Evolutionary conservation across 1,139 yeast genomes (phyloP).

Genomic region (Petasospora rhodanensis): DNA sequence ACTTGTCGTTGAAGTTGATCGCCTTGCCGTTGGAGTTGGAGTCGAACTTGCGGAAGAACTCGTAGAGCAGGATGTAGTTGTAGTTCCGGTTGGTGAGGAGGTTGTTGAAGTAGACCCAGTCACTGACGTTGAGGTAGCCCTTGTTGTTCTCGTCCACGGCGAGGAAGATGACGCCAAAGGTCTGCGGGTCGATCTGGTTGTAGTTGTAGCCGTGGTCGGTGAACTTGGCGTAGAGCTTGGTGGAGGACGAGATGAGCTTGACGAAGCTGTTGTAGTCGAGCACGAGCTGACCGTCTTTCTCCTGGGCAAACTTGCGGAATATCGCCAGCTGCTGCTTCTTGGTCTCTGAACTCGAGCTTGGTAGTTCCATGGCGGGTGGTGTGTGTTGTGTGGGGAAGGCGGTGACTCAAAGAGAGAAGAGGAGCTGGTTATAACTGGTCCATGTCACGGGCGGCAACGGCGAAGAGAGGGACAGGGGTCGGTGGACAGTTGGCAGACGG

Average conservation of each 20-base stretch:
- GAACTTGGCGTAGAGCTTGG: conserved; percentile 18
- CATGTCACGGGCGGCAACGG: background rate
- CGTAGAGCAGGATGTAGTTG: conserved; percentile 51
- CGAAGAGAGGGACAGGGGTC: no score
- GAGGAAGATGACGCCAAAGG: conserved; percentile 51
- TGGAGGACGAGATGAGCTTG: conserved; percentile 31
- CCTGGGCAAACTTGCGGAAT: conserved; percentile 31
- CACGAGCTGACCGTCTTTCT: conserved; percentile 27
- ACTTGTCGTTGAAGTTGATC: conserved; percentile 36
- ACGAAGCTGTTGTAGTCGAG: conserved; percentile 33
- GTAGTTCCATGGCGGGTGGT: conserved; percentile 31
- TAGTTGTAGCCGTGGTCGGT: conserved; percentile 18
- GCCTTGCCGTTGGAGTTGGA: conserved; percentile 28
- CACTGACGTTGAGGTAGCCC: conserved; percentile 55
- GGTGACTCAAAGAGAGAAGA: background rate
- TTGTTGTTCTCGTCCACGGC: conserved; percentile 60
- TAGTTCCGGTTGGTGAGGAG: conserved; percentile 55
- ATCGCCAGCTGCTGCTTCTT: conserved; percentile 36
- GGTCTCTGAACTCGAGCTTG: conserved; percentile 30
- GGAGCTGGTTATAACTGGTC: background rate
- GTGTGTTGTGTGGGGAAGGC: no score
- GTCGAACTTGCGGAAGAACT: conserved; percentile 41
- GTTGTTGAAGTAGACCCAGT: conserved; percentile 56
- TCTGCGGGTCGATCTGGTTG: conserved; percentile 27
- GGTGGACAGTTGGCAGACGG: no score